Conservation (phyloP, 2,329 filamentous ascomycete genomes). For the Ceratocystis colombiana region DNA sequence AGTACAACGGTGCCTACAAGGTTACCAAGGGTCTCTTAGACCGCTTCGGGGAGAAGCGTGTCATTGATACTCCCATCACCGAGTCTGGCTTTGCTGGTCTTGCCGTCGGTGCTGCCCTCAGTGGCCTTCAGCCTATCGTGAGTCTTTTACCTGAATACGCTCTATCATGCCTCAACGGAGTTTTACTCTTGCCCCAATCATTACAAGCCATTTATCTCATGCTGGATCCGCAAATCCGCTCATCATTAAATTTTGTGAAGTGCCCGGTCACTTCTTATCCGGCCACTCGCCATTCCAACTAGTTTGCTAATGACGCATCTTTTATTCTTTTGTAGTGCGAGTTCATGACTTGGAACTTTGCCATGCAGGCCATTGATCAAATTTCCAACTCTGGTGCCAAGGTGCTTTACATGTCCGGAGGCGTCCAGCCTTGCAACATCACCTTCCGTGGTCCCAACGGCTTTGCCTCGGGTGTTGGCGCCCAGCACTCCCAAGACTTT, state of each 20-base stretch:
- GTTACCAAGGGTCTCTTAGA: conserved; percentile 96
- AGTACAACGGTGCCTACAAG: conserved; percentile 99
- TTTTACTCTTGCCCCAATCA: not conserved
- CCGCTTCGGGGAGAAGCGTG: conserved; percentile 91
- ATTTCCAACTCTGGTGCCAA: conserved; percentile 98
- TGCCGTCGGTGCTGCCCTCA: conserved; percentile 86
- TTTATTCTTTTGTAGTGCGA: conserved; percentile 57
- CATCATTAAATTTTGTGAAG: too few species aligned
- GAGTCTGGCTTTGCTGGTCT: conserved; percentile 93
- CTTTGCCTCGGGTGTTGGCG: conserved; percentile 88
- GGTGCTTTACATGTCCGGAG: conserved; percentile 99
- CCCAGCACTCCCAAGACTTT: conserved; percentile 98
- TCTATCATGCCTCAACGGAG: not conserved
- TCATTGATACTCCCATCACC: conserved; percentile 97
- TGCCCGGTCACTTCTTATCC: too few species aligned
- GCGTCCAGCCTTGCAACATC: conserved; percentile 98
- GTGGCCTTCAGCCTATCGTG: conserved; percentile 87
- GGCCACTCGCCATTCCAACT: not conserved
- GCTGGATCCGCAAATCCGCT: too few species aligned
- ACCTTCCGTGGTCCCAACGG: conserved; percentile 99
- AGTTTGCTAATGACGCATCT: conserved; percentile 18
- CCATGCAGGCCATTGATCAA: conserved; percentile 99
- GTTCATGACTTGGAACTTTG: conserved; percentile 99
- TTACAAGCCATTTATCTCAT: not conserved
- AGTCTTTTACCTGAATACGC: conserved; percentile 35